Base-by-base conservation (phyloP, 805 yeast genomes). In the Wickerhamiella occidentalis region DNA sequence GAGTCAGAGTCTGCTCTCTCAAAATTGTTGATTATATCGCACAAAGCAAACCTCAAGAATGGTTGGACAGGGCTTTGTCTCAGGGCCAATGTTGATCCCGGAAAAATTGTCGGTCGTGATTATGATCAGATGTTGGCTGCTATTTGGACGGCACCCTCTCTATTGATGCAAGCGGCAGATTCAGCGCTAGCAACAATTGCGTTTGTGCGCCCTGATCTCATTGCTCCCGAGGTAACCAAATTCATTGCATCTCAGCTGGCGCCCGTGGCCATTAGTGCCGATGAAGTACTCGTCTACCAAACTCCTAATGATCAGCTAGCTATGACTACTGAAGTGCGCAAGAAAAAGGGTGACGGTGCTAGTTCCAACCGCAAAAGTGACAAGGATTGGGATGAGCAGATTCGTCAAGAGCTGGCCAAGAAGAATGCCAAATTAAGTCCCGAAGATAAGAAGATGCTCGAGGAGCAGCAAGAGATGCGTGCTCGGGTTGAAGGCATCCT, bases 61-160 rank as follows among this genome's bases (percentile, higher is more conserved):
- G 80, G 82, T 1, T 90, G 97, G 97, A 82, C 86, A 29, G 83
- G 83, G 0, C 64, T 86, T 38, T 79, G 79, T 33, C 75, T 80
- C 57, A 68, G 75, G 42, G 73, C 82, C 6, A 59, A 65, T 1
- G 57, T 73, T 26, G 94, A 88, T 60, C 85, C 95, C 2, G 82
- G 82, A 13, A 55, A 57, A 1, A 61, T 85, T 28, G 75, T 82
- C 2, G 29, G 55, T 0, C 49, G 51, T 3, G 35, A 63, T 38
- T 51, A 54, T 51, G 59, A 51, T 53, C 59, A 23, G 48, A 61
- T 61, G 57, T 62, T 50, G 41, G 53, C 3, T 33, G 30, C 23
- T 13, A 55, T 64, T 23, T 50, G 59, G 2, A 53, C 63, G 17
- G 59, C 62, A 9, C 56, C 61, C 0, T 46, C 47, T 0, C 59